Percentiles rank a stretch among this genome's conserved stretches.
Evolutionary conservation across 768 basidiomycete species (phyloP).

Genomic region (Termitomyces sp.): DNA sequence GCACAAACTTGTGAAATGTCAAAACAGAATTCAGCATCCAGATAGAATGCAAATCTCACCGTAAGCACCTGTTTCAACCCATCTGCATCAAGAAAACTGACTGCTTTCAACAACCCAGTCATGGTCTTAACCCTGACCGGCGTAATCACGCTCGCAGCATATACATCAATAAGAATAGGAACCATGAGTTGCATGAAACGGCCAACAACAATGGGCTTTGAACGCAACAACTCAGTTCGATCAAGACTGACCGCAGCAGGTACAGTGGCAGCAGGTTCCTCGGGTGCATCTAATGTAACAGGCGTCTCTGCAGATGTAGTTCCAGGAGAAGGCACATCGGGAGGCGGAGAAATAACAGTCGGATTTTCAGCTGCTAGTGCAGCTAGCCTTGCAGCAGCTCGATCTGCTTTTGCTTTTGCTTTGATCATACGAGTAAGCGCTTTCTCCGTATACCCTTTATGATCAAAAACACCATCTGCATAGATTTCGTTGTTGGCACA

Average conservation of each 20-base stretch:
- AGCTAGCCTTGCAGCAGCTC: conserved; percentile 63
- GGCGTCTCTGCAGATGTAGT: conserved; percentile 25
- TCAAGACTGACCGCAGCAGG: conserved; percentile 38
- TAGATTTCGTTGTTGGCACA: conserved; percentile 5
- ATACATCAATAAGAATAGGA: conserved; percentile 96
- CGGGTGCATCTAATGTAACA: conserved; percentile 34
- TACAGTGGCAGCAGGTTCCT: conserved; percentile 25
- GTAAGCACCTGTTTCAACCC: conserved; percentile 72
- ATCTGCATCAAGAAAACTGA: conserved; percentile 79
- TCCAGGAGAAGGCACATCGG: conserved; percentile 25
- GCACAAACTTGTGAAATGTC: conserved; percentile 62
- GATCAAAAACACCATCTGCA: conserved; percentile 92
- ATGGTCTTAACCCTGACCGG: conserved; percentile 87
- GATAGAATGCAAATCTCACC: conserved; percentile 38
- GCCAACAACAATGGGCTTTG: conserved; percentile 69
- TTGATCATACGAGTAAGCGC: conserved; percentile 70
- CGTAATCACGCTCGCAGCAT: conserved; percentile 91
- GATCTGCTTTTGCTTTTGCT: conserved; percentile 78
- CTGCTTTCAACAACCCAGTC: conserved; percentile 83
- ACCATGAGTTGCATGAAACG: conserved; percentile 86
- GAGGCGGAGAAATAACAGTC: neutral
- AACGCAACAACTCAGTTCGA: conserved; percentile 71
- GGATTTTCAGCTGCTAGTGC: conserved; percentile 21
- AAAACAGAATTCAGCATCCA: conserved; percentile 2
- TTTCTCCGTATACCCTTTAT: conserved; percentile 87